Evolutionary conservation across 306 rosid genomes (phyloP), one percentile per base, ranked within the genome.

Genomic region (Clitoria ternatea): DNA sequence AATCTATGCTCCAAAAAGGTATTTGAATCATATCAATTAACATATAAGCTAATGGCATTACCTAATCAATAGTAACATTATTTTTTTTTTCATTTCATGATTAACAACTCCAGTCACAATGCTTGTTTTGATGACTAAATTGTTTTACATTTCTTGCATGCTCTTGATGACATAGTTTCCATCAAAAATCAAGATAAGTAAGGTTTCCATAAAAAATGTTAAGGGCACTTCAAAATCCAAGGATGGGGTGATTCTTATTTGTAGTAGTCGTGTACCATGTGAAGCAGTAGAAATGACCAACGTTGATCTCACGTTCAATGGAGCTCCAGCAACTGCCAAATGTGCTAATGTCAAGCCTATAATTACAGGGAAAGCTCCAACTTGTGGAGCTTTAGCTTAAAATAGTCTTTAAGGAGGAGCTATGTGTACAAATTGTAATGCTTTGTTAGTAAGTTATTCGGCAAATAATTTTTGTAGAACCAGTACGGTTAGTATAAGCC

Each of bases 131-230:
- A 52, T 26, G 1, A 49, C 18, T 12, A 5, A n/a, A 12, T 10
- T 39, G 44, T 9, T 39, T 49, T 3, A n/a, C 11, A 30, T 29
- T 48, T 17, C 42, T 15, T 73, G 20, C 4, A 23, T 36, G 32
- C 2, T 29, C 66, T 37, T 4, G 50, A 77, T 70, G 53, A 6
- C n/a, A 0, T 11, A 81, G 81, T 0, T 0, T 75, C 78, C 87
- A 7, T 83, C 86, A 2, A 76, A 61, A 26, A 57, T 86, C 10
- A 84, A 76, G 81, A 72, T 88, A 33, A 86, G 77, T 66, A 66
- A 80, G 3, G 80, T 85, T 20, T 79, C 62, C 61, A 81, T 85
- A 80, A 83, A 63, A 71, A 72, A 81, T 27, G 80, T 85, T 3
- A 43, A 0, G 27, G 88, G 86, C 0, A 86, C 80, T 5, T 50